Base-by-base conservation (phyloP, 108 stramenopile species). In the Cylindrotheca closterium region DNA sequence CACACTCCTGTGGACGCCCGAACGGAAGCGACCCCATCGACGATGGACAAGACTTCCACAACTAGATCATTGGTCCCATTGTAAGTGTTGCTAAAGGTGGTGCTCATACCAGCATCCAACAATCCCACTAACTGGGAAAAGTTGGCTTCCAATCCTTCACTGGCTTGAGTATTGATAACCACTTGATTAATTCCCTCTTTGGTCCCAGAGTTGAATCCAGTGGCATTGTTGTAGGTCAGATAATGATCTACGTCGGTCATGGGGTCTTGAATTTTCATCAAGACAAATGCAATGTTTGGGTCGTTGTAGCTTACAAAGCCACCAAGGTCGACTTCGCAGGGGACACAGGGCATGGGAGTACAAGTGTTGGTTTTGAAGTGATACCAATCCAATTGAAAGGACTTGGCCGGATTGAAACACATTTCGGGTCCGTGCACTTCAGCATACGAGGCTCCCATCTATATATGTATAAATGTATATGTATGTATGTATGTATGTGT, bases 351-450 rank as follows among this genome's bases (percentile, higher is more conserved):
- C 7, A 15, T 42, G 10, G 37, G 37, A 7, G 7, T 15, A 15
- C 37, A 42, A 15, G 15, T 42, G 37, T 10, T 15, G 15, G 37
- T 42, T 15, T 42, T 42, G 37, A 10, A 7, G 15, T 42, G 24
- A 45, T 78, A 84, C 86, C 83, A 87, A 12, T 77, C 81, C 22
- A 81, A 45, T 50, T 82, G 72, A 78, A 73, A 84, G 45, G 49
- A 63, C 47, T 87, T 84, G n/a, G 74, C 81, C 0, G 69, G 70
- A 46, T 86, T 83, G 62, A 76, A 86, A 52, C 85, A 86, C 77
- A 81, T 74, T 22, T 29, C 49, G 0, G 85, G 76, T 30, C 68
- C 69, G 45, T 71, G 55, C 7, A 15, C 10, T 17, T 21, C 23
- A 23, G 33, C 37, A 55, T 83, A 86, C 19, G 55, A 67, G 46